Base-by-base conservation (phyloP, 495 filamentous ascomycete genomes). In the Friedmanniomyces simplex region DNA sequence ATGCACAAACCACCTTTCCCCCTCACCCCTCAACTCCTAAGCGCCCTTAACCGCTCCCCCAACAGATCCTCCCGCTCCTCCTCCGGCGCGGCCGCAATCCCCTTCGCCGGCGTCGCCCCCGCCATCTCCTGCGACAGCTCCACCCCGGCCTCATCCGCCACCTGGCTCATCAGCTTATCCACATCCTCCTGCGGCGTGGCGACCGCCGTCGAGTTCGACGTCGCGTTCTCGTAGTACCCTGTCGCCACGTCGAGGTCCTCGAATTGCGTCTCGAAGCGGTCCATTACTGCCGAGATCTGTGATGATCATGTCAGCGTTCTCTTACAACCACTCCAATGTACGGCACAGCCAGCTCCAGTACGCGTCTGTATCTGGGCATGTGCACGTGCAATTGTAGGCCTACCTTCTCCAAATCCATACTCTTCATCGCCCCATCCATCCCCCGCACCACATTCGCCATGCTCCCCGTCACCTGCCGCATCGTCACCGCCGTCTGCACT, bases 111-210 rank as follows among this genome's bases (percentile, higher is more conserved):
- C 48, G 73, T 70, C 43, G 75, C 76, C 62, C 81, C 57, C 11
- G 47, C 81, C 70, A 91, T 78, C 71, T 88, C 86, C 57, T 81
- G 72, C 54, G 79, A 73, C 54, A 91, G 72, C 71, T 90, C 83
- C 50, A 91, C 74, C 26, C 87, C 87, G 16, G 85, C 86, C 69
- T 91, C 87, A 70, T 91, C 87, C 52, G 87, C 87, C 8, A 88
- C 82, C 74, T 90, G 85, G 54, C 76, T 79, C 68, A 91, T 84
- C 62, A 91, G 68, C 58, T 86, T 78, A 70, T 91, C 87, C 12
- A 91, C 88, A 63, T 87, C 86, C 52, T 90, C 88, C 64, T 91
- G 87, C 57, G 86, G 86, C 41, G 87, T 87, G 53, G 81, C 84
- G 25, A 85, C 79, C 13, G 85, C 84, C 0, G 88, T 90, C 47